Evolutionary conservation across 306 rosid species (phyloP).

Genomic region (Acacia crassicarpa): DNA sequence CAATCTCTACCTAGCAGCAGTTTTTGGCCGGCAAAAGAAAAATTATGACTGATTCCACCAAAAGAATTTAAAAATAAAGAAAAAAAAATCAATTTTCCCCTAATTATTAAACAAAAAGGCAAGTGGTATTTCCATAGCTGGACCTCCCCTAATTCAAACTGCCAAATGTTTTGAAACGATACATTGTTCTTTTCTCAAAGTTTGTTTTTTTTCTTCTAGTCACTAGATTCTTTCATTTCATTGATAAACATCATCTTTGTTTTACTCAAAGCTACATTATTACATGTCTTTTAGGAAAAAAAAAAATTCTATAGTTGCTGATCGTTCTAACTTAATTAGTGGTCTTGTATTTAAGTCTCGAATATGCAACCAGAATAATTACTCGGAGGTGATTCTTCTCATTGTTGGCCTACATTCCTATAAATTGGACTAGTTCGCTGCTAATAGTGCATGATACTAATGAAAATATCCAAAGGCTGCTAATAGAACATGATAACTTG

Average conservation of each 20-base stretch:
- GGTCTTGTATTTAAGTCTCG: no score
- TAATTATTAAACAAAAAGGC: background rate
- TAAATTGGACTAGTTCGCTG: no score
- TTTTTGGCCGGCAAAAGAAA: conserved; percentile 55
- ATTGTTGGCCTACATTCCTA: no score
- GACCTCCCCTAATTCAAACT: background rate
- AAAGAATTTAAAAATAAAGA: background rate
- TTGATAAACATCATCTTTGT: background rate
- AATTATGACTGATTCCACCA: background rate
- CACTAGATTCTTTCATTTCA: background rate
- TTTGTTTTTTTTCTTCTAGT: background rate
- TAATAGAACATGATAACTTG: no score
- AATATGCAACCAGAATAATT: no score
- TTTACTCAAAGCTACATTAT: background rate
- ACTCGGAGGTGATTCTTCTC: no score
- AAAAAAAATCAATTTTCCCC: background rate
- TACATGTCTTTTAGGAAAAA: background rate
- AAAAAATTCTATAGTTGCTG: no score
- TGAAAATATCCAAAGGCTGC: no score
- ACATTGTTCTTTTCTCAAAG: background rate
- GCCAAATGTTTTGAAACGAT: background rate
- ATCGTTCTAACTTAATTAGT: no score
- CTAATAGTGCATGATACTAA: no score
- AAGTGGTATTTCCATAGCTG: conserved; percentile 13
- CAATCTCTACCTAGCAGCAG: conserved; percentile 20